Evolutionary conservation across 2,329 filamentous ascomycete genomes (phyloP).

Genomic region (Lithohypha guttulata): DNA sequence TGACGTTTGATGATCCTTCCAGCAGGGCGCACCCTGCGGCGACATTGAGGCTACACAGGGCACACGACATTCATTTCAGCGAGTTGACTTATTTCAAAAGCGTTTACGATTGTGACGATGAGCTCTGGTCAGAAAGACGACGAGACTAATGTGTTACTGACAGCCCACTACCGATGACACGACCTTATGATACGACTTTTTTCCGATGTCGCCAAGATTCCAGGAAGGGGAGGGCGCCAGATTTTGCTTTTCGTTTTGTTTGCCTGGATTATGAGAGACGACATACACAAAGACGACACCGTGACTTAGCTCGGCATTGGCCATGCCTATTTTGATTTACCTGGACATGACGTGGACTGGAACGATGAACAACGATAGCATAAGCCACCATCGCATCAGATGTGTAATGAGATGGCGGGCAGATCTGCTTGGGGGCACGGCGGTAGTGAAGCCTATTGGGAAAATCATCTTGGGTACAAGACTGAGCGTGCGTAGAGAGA

Average conservation of each 20-base stretch:
- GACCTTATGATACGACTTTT: slow-evolving; percentile 22
- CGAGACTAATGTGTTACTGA: slow-evolving; percentile 4
- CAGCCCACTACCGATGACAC: slow-evolving; percentile 13
- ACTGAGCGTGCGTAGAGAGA: too few relatives aligned
- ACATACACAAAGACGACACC: slow-evolving; percentile 3
- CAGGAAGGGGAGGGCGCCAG: slow-evolving; percentile 1
- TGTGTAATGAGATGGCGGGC: too few relatives aligned
- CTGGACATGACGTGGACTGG: too few relatives aligned
- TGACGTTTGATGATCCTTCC: slow-evolving; percentile 11
- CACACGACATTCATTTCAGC: slow-evolving; percentile 9
- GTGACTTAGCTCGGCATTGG: too few relatives aligned
- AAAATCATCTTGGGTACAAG: too few relatives aligned
- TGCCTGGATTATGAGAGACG: not conserved
- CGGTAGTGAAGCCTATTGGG: too few relatives aligned
- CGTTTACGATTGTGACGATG: slow-evolving; percentile 5
- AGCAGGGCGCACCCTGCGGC: slow-evolving; percentile 13
- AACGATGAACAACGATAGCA: too few relatives aligned
- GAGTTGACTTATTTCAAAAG: slow-evolving; percentile 5
- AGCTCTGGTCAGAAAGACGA: slow-evolving; percentile 5
- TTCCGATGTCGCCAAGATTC: slow-evolving; percentile 7
- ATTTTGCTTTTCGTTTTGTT: slow-evolving; percentile 1
- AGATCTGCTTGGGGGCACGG: too few relatives aligned
- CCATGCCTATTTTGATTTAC: too few relatives aligned
- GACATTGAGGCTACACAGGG: too few relatives aligned
- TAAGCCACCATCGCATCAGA: too few relatives aligned